Conservation (phyloP, 2,329 filamentous ascomycete species). For the Westerdykella ornata region DNA sequence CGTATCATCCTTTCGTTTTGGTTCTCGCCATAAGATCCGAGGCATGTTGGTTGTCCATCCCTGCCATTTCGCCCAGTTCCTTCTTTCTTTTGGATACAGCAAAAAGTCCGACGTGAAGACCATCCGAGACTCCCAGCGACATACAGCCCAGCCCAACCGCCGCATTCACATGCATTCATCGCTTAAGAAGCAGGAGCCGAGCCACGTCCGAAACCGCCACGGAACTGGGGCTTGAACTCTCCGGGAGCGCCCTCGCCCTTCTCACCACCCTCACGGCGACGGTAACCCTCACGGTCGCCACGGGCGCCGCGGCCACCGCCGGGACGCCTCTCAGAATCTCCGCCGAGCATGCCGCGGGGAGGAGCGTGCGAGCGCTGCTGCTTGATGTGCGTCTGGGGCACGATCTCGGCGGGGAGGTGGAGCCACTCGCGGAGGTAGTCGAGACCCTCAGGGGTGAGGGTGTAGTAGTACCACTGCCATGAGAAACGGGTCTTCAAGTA, state of each 20-base stretch:
- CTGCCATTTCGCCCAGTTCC: no score
- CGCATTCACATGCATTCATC: slow-evolving; percentile 13
- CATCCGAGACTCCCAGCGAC: slow-evolving; percentile 13
- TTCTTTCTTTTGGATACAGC: slow-evolving; percentile 28
- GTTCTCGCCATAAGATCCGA: slow-evolving; percentile 29
- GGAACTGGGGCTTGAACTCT: slow-evolving; percentile 42
- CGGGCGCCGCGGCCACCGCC: slow-evolving; percentile 60
- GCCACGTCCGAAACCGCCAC: slow-evolving; percentile 40
- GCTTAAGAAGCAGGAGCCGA: slow-evolving; percentile 35
- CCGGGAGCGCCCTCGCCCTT: slow-evolving; percentile 38
- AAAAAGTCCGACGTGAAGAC: slow-evolving; percentile 21
- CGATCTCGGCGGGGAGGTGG: slow-evolving; percentile 98
- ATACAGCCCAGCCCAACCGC: slow-evolving; percentile 11
- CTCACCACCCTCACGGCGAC: slow-evolving; percentile 68
- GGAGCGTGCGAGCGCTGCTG: slow-evolving; percentile 98
- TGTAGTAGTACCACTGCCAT: slow-evolving; percentile 78
- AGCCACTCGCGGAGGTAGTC: slow-evolving; percentile 99
- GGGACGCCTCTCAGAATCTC: slow-evolving; percentile 69
- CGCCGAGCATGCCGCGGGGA: slow-evolving; percentile 94
- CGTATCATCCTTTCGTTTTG: slow-evolving; percentile 35
- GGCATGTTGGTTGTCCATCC: slow-evolving; percentile 6
- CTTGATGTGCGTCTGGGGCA: slow-evolving; percentile 99
- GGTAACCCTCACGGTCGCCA: slow-evolving; percentile 64
- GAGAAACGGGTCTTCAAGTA: slow-evolving; percentile 99
- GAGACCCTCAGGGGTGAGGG: slow-evolving; percentile 97